Base-by-base conservation (phyloP, 441 rosid genomes). In the Aquilaria agallochum region DNA sequence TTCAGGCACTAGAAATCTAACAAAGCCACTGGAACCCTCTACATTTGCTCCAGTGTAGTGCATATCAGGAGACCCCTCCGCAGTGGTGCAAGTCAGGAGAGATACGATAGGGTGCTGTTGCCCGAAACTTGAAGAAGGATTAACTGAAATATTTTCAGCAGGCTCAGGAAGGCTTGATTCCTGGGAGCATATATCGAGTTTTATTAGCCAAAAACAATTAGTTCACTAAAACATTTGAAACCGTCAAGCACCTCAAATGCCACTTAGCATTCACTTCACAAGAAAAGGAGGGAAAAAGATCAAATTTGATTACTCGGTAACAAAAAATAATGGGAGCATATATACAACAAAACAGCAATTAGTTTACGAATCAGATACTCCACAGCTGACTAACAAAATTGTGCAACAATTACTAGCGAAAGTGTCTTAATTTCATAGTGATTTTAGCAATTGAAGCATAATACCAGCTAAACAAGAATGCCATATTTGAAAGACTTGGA, bases 151-250 rank as follows among this genome's bases (percentile, higher is more conserved):
- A 30, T 84, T 82, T 60, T 67, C 84, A 4, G 78, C 69, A 63
- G 87, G 83, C 69, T 83, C 89, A 1, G 97, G 94, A 51, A 89
- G 83, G 57, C 96, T 89, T 0, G 96, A 91, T 70, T 91, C 99
- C 97, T 94, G 78, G 31, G 56, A 31, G 64, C 33, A 59, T 31
- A 20, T 20, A 56, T 27, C 48, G 66, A 60, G 27, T 32, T 55
- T 60, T n/a, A 53, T 32, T 36, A 72, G 47, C 10, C 52, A 8
- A 33, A 44, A n/a, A 49, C 30, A 54, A 58, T 1, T 14, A 72
- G 52, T 34, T 48, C 31, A 12, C 65, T 8, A 59, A 11, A 50
- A 64, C 34, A 58, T 40, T 50, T 40, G 45, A 31, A 8, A 60
- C 14, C 50, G 33, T 45, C 11, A 54, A 20, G 60, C 55, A 59